Base-by-base conservation (phyloP, 495 filamentous ascomycete genomes). In the Podospora fimiseda region DNA sequence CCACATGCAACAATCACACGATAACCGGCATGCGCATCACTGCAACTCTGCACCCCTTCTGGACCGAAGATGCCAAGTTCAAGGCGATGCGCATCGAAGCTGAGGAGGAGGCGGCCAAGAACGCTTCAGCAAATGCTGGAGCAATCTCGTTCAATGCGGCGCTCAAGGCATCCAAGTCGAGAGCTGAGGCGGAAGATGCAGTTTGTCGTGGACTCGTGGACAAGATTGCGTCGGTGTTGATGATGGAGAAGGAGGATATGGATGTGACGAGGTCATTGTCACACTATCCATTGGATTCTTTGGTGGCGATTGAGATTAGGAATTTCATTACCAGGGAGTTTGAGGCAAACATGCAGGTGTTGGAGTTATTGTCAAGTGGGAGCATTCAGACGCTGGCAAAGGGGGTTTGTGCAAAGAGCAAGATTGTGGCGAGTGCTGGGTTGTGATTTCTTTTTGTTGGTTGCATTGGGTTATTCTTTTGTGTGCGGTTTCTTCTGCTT, bases 21-120 rank as follows among this genome's bases (percentile, higher is more conserved):
- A 76, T 80, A 58, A 80, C 76, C 0, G 76, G 76, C 37, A 73
- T 78, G 72, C 64, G 70, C 52, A 74, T 80, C 50, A 72, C 73
- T 14, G 63, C 68, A 1, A 53, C 61, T 14, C 63, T 69, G 66
- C 62, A 71, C 8, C 74, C 75, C 2, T 77, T 77, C 66, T 80
- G 76, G 76, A 69, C 65, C 1, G 52, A 63, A 21, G 76, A 78
- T 53, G 73, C 74, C 46, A 80, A 78, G 63, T 78, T 76, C 70
- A 73, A 72, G 56, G 61, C 72, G 30, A 66, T 79, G 51, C 68
- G 74, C 9, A 60, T 74, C 37, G 70, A 70, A n/a, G 71, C 71
- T 33, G 73, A 75, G 46, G 73, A 73, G 9, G 63, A 55, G 6
- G 69, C 70, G 1, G 69, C 69, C 16, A 70, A 65, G n/a, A 64